These are phyloP conservation scores for Rhizopogon sp. DNA, from an alignment of 768 basidiomycete species.

Conservation along the genomic window DNA sequence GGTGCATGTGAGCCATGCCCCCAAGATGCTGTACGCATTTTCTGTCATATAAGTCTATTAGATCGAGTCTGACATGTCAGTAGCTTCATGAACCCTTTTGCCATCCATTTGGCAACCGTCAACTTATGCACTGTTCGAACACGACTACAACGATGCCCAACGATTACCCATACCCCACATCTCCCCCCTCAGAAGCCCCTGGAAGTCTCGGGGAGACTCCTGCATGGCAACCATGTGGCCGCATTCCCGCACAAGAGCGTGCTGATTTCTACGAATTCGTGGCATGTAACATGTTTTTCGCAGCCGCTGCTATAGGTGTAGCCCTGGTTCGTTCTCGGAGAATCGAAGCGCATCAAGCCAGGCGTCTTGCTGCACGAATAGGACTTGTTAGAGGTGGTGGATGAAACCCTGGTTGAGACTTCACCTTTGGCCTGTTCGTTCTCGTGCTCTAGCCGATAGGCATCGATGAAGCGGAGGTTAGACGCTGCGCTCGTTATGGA, in stretches of 20 bases:
- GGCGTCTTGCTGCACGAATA: conserved; percentile 82
- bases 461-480: neutral
- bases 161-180: conserved; percentile 8
- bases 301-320: conserved; percentile 56
- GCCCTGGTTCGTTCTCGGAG: conserved; percentile 66
- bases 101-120: conserved; percentile 92
- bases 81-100: conserved; percentile 88
- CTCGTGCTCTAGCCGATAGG: neutral
- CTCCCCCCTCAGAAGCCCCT: conserved; percentile 7
- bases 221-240: conserved; percentile 93
- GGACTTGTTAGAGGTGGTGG: conserved; percentile 49
- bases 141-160: conserved; percentile 17
- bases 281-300: conserved; percentile 76
- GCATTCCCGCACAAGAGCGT: conserved; percentile 72
- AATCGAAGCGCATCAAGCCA: conserved; percentile 68
- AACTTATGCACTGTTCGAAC: conserved; percentile 74
- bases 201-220: conserved; percentile 49
- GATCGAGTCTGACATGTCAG: conserved; percentile 5
- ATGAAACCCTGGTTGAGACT: neutral
- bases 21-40: conserved; percentile 46
- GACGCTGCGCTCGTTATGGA: neutral
- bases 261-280: conserved; percentile 91
- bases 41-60: conserved; percentile 1
- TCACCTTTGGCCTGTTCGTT: neutral
- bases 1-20: conserved; percentile 64